Conservation (phyloP, 306 rosid species). For the Arachis hypogaea region DNA sequence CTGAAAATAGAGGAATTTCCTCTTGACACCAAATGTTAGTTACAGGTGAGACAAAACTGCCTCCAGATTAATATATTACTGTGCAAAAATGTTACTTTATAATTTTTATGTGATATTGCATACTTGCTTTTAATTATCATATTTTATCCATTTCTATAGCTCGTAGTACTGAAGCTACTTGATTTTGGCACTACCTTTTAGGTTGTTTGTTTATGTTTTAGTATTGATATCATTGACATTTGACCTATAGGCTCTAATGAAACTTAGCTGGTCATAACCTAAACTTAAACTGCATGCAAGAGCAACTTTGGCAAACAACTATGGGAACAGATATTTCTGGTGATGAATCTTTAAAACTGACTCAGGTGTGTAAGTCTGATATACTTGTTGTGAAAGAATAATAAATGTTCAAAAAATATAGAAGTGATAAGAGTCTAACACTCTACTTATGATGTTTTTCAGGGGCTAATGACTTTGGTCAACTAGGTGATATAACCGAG, state of each 20-base stretch:
- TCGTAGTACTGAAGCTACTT: conserved; percentile 22
- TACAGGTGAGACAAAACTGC: conserved; percentile 67
- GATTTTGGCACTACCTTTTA: conserved; percentile 7
- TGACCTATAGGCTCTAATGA: conserved; percentile 9
- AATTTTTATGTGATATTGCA: conserved; percentile 20
- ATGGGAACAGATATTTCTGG: conserved; percentile 36
- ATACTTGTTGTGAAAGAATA: conserved; percentile 16
- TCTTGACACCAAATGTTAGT: conserved; percentile 67
- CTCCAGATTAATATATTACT: conserved; percentile 22
- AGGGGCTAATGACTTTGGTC: too few species aligned
- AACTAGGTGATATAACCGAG: too few species aligned
- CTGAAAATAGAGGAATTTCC: conserved; percentile 69
- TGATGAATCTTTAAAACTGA: conserved; percentile 39
- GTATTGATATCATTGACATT: conserved; percentile 21
- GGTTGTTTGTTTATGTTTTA: conserved; percentile 32
- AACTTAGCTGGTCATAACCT: conserved; percentile 27
- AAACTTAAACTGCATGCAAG: conserved; percentile 41
- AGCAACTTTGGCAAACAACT: conserved; percentile 46
- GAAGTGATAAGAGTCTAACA: too few species aligned
- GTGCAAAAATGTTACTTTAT: conserved; percentile 17
- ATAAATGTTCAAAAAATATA: too few species aligned
- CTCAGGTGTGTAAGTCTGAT: conserved; percentile 44
- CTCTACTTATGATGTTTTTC: too few species aligned
- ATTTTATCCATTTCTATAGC: conserved; percentile 20
- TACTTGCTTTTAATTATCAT: conserved; percentile 21